These are phyloP conservation scores for Centella asiatica DNA, from an alignment of 129 eudicot species.

Conservation along the genomic window DNA sequence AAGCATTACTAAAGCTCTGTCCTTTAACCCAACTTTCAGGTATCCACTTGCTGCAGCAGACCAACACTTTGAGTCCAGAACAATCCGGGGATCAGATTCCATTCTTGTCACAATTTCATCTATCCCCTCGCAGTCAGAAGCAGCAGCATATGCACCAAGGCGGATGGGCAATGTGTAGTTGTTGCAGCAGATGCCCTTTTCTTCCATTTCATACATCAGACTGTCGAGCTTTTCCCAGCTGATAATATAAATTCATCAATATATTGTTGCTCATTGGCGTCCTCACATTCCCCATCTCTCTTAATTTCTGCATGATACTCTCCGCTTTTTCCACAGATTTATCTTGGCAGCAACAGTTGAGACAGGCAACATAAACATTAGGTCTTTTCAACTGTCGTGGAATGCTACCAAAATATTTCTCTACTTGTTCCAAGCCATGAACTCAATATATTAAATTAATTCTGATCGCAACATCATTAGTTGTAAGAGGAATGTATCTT, in stretches of 20 bases:
- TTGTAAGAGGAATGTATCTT: slow-evolving; percentile 24
- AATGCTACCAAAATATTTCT: slow-evolving; percentile 33
- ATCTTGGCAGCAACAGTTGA: slow-evolving; percentile 32
- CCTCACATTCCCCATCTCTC: slow-evolving; percentile 17
- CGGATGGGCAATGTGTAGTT: slow-evolving; percentile 15
- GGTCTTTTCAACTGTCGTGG: slow-evolving; percentile 27
- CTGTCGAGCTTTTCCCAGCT: slow-evolving; percentile 33
- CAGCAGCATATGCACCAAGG: slow-evolving; percentile 36
- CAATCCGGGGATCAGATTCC: slow-evolving; percentile 31
- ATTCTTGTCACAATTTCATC: slow-evolving; percentile 25
- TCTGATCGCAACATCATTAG: slow-evolving; percentile 24
- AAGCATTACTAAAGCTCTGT: slow-evolving; percentile 30
- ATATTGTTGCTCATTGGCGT: slow-evolving; percentile 26
- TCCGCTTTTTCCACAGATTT: slow-evolving; percentile 47
- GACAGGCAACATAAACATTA: slow-evolving; percentile 36
- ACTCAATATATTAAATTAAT: slow-evolving; percentile 32
- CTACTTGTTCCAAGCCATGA: slow-evolving; percentile 46
- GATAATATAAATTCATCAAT: slow-evolving; percentile 36
- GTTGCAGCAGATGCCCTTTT: slow-evolving; percentile 27
- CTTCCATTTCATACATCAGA: slow-evolving; percentile 41
- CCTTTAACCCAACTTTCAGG: slow-evolving; percentile 33
- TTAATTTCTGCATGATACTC: slow-evolving; percentile 32
- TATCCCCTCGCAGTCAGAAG: slow-evolving; percentile 35
- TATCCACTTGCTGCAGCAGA: slow-evolving; percentile 28
- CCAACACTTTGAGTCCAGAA: slow-evolving; percentile 20